Conservation (phyloP, 2,329 filamentous ascomycete species). For the Arthrobotrys conoides region DNA sequence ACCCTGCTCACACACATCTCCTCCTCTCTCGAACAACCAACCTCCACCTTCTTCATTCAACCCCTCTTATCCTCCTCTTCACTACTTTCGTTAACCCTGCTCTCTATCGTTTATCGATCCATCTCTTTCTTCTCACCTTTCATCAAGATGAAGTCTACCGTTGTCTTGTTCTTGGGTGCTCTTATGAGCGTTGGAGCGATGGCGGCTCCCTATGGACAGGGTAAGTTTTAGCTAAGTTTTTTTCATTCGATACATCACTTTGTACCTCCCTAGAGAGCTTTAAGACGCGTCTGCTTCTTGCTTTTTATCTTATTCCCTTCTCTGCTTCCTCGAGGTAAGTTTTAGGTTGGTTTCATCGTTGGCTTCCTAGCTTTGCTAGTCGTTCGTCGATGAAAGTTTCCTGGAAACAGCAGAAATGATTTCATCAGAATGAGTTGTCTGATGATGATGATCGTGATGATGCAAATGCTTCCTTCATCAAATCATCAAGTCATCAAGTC, state of each 20-base stretch:
- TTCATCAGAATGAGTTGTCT: too few relatives aligned
- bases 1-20: slow-evolving; percentile 26
- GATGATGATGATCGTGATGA: neutral
- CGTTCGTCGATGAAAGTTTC: neutral
- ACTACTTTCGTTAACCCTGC: slow-evolving; percentile 54
- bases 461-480: neutral
- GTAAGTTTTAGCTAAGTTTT: slow-evolving; percentile 28
- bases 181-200: slow-evolving; percentile 49
- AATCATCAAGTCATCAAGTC: neutral
- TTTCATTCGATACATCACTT: neutral
- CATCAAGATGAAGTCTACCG: slow-evolving; percentile 57
- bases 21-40: slow-evolving; percentile 21
- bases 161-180: slow-evolving; percentile 49
- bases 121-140: slow-evolving; percentile 14
- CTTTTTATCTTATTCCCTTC: neutral
- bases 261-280: neutral
- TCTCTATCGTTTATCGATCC: slow-evolving; percentile 28
- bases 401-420: slow-evolving; percentile 7
- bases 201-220: slow-evolving; percentile 51
- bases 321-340: slow-evolving; percentile 12
- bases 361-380: neutral
- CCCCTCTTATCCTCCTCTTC: neutral
- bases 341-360: neutral
- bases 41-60: slow-evolving; percentile 19
- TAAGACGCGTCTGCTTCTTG: neutral